Conservation (phyloP, 2,329 filamentous ascomycete genomes). For the Diaporthe citri region DNA sequence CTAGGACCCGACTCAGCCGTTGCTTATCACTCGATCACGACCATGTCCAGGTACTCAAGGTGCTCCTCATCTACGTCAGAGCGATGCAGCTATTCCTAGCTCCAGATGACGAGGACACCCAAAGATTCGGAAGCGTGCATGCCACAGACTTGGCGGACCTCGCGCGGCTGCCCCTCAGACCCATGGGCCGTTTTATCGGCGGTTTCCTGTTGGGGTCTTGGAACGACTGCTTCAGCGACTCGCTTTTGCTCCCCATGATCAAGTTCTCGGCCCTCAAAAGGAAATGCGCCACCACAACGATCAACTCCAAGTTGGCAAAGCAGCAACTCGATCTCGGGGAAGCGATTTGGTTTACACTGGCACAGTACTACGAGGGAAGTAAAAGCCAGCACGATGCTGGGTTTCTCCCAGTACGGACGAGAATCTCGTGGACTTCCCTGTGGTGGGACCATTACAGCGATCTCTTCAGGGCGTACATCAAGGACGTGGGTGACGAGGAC, state of each 20-base stretch:
- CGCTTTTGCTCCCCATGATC: background rate
- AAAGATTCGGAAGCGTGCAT: background rate
- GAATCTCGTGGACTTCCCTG: background rate
- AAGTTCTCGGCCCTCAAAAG: background rate
- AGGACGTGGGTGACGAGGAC: background rate
- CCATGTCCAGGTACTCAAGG: background rate
- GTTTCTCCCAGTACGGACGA: background rate
- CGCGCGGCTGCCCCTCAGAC: background rate
- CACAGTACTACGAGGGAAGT: background rate
- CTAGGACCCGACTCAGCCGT: background rate
- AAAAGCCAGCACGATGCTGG: background rate
- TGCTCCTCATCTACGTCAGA: slow-evolving; percentile 5
- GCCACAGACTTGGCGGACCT: background rate
- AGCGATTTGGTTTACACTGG: background rate
- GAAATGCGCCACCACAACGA: background rate
- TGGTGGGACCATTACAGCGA: background rate
- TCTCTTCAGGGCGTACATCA: background rate
- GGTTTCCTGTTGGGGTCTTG: background rate
- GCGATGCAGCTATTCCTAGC: slow-evolving; percentile 12
- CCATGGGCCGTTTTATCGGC: background rate
- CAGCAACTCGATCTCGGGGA: slow-evolving; percentile 5
- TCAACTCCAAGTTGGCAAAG: background rate
- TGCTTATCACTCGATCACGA: background rate
- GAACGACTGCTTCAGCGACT: slow-evolving; percentile 4
- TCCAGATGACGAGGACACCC: background rate